Base-by-base conservation (phyloP, 257 asterid species). In the Penstemon newberryi region DNA sequence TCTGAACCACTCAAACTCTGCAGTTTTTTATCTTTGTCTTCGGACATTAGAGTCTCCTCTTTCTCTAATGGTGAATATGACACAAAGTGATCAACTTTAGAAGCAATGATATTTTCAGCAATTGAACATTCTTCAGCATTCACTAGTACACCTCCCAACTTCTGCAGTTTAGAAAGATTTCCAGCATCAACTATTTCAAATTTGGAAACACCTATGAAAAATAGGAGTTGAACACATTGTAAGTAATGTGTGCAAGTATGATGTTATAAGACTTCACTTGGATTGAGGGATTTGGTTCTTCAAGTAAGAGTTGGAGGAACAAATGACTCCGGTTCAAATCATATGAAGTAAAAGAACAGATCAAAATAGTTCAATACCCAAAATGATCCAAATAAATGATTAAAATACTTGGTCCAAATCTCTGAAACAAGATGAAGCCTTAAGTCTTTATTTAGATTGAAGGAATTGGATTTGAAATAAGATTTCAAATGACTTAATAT, bases 141-240 rank as follows among this genome's bases (percentile, higher is more conserved):
- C 45, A 50, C 60, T 62, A 25, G 33, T 25, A 25, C 33, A 25
- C n/a, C 66, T 63, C 63, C 64, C 6, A n/a, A 58, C 63, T 73
- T 77, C 56, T 63, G 66, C 61, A 62, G 15, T 51, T 68, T 65
- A 56, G 61, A 9, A n/a, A 84, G 68, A 44, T 25, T 46, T 59
- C 19, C 68, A 19, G 40, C 76, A 75, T 79, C 84, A 8, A 62
- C 80, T 60, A 73, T 60, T 67, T 83, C 83, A 73, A 77, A 62
- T 53, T 74, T 66, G 44, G 82, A 65, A 79, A 70, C 77, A 78
- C 83, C 96, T 86, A 73, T n/a, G 39, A 12, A 41, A 60, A 58
- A 55, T 1, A 25, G 33, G 37, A 69, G 43, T 52, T 73, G 3
- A 33, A 13, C 19, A 65, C 13, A 8, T 19, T 4, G 8, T 19